A percentile compares a stretch with the other conserved stretches of the same genome.
Conservation (phyloP, 306 rosid species). For the Gastrolobium villosum region DNA sequence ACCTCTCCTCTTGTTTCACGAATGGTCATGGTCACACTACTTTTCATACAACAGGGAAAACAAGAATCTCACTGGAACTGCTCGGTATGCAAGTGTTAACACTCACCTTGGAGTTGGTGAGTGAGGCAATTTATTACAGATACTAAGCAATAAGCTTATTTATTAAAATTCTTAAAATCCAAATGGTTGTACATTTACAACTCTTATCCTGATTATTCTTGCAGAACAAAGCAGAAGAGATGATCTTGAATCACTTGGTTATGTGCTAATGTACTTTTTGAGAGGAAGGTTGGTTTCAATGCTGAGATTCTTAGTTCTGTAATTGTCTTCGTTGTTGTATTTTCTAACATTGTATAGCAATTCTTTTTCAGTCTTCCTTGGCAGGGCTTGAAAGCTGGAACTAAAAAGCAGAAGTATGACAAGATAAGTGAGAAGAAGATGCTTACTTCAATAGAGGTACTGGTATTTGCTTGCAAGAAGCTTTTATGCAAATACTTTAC, state of each 20-base stretch:
- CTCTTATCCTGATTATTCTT: conserved; percentile 41
- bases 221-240: conserved; percentile 99
- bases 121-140: conserved; percentile 45
- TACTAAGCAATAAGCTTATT: conserved; percentile 35
- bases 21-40: not conserved
- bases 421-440: conserved; percentile 98
- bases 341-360: conserved; percentile 31
- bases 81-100: conserved; percentile 99
- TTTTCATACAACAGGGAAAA: conserved; percentile 74
- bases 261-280: conserved; percentile 95
- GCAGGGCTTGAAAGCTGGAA: conserved; percentile 98
- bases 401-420: conserved; percentile 95
- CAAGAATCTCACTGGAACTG: conserved; percentile 99
- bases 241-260: conserved; percentile 98
- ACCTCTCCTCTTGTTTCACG: not conserved
- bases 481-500: conserved; percentile 21
- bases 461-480: conserved; percentile 37
- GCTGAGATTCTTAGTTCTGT: not conserved
- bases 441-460: conserved; percentile 97
- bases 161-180: conserved; percentile 4
- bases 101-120: conserved; percentile 99
- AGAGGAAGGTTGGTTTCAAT: conserved; percentile 77
- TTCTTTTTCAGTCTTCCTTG: conserved; percentile 91
- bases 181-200: not conserved
- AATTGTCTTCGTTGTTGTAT: conserved; percentile 27